Conservation (phyloP, 495 filamentous ascomycete species). For the Amphirosellinia nigrospora region DNA sequence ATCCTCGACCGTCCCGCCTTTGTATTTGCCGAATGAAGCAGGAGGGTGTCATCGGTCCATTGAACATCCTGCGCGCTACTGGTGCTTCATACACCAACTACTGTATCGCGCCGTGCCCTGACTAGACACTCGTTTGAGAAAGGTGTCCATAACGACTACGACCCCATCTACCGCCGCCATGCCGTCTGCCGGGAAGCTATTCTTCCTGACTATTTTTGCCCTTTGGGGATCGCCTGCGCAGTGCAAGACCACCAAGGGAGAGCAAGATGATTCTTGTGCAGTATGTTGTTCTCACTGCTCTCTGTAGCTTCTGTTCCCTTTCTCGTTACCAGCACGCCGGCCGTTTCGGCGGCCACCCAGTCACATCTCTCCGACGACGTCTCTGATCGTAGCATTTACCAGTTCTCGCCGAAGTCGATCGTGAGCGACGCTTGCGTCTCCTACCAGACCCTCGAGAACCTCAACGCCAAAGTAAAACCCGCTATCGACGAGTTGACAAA, state of each 20-base stretch:
- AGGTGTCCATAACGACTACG: conserved; percentile 24
- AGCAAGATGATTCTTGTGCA: conserved; percentile 52
- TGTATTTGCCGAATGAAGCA: conserved; percentile 25
- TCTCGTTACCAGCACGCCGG: conserved; percentile 29
- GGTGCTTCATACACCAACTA: conserved; percentile 7
- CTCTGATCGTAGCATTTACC: conserved; percentile 48
- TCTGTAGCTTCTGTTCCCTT: conserved; percentile 34
- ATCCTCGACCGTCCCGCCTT: not conserved
- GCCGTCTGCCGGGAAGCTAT: conserved; percentile 59
- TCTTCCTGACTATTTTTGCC: conserved; percentile 79
- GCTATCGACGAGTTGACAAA: conserved; percentile 80
- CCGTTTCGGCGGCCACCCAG: conserved; percentile 20
- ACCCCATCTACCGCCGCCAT: conserved; percentile 26
- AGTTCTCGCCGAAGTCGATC: conserved; percentile 63
- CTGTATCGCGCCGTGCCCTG: not conserved
- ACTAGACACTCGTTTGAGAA: conserved; percentile 9
- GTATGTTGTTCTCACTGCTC: conserved; percentile 46
- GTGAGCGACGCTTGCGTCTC: conserved; percentile 91
- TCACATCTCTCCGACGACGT: conserved; percentile 33
- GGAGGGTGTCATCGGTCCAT: conserved; percentile 5
- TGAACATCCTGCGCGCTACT: not conserved
- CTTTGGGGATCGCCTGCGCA: conserved; percentile 63
- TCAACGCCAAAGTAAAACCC: conserved; percentile 81
- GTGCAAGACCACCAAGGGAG: conserved; percentile 44
- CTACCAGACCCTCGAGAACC: conserved; percentile 82